phyloP scores from a whole-genome alignment of 148 eudicot species.

The Camellia granthamiana region DNA sequence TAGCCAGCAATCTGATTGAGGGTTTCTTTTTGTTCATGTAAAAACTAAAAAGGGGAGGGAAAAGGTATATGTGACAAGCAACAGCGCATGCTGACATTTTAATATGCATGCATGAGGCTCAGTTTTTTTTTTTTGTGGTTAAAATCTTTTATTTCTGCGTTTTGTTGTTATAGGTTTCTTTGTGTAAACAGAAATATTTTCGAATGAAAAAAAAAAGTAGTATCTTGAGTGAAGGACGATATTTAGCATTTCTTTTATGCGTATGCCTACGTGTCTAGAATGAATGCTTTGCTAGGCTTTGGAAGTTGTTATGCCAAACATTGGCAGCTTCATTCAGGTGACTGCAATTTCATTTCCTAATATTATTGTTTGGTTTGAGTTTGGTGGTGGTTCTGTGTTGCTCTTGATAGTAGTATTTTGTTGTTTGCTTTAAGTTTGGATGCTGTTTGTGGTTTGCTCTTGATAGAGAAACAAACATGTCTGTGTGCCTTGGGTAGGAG shows the following conservation, averaged over 20 bases:
- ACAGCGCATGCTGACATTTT: conserved; percentile 28
- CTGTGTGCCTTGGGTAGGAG: too few species aligned
- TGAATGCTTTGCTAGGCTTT: not conserved
- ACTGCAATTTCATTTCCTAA: not conserved
- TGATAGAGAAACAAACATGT: too few species aligned
- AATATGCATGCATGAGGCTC: conserved; percentile 21
- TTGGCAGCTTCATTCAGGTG: not conserved
- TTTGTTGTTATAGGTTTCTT: not conserved
- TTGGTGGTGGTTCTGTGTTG: not conserved
- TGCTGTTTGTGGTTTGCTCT: too few species aligned
- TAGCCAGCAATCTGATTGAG: conserved; percentile 3
- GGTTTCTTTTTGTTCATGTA: not conserved
- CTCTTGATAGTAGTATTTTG: not conserved
- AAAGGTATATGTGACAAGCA: not conserved
- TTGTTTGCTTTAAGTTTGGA: too few species aligned
- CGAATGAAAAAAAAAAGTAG: not conserved
- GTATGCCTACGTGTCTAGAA: not conserved
- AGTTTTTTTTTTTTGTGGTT: not conserved
- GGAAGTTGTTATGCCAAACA: not conserved
- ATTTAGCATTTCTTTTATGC: not conserved
- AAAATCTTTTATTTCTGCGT: not conserved
- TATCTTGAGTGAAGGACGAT: not conserved
- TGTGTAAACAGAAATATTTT: not conserved
- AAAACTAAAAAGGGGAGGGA: not conserved
- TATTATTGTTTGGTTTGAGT: not conserved